Percentiles rank a stretch among this genome's conserved stretches.
phyloP scores from a whole-genome alignment of 257 asterid genomes.

The Catharanthus roseus region DNA sequence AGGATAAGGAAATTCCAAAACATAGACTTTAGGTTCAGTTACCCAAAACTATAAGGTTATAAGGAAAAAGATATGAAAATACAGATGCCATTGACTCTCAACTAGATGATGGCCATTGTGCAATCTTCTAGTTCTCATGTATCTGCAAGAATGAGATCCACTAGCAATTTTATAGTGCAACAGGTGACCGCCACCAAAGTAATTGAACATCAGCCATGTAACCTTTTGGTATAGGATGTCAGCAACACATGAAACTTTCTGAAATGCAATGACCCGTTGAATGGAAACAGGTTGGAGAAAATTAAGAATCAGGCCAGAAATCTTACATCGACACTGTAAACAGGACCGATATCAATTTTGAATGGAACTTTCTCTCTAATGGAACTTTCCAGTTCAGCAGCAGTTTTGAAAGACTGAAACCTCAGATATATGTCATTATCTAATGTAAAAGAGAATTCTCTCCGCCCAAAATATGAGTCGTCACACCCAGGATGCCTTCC shows the following conservation, averaged over 20 bases:
- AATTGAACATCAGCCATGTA: not conserved
- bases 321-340: constrained; percentile 87
- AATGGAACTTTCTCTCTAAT: constrained; percentile 76
- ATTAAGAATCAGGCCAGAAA: not conserved
- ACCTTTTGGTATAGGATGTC: not conserved
- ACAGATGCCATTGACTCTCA: not conserved
- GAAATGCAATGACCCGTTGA: not conserved
- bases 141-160: not conserved
- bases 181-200: not conserved
- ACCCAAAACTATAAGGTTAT: too few relatives aligned
- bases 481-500: constrained; percentile 99
- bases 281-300: not conserved
- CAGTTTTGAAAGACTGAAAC: constrained; percentile 67
- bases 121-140: not conserved
- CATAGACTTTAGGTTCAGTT: not conserved
- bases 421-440: constrained; percentile 74
- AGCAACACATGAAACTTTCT: not conserved
- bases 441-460: constrained; percentile 86
- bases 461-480: constrained; percentile 71
- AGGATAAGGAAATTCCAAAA: not conserved
- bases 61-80: not conserved
- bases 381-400: constrained; percentile 53
- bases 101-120: not conserved
- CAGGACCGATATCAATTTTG: constrained; percentile 91
- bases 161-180: not conserved